Base-by-base conservation (phyloP, 306 rosid genomes). In the Nissolia schottii region DNA sequence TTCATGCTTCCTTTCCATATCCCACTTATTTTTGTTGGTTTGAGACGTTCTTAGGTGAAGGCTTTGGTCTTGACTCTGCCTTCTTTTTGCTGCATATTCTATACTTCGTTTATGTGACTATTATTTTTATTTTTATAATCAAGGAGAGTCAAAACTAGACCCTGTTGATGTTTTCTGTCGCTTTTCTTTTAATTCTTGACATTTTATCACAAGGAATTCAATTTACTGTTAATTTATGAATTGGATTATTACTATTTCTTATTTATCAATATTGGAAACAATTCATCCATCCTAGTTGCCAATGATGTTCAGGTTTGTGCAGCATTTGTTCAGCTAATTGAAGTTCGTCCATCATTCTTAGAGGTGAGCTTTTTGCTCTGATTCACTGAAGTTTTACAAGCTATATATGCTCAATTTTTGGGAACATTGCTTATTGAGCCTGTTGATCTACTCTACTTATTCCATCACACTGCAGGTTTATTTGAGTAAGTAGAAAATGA, bases 291-390 rank as follows among this genome's bases (percentile, higher is more conserved):
- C 67, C 74, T 64, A 35, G 60, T 84, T 80, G 48, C 43, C 35
- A 55, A 20, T 84, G 75, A 78, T 75, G 70, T 77, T 78, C 89
- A 95, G 99, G 99, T 95, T 73, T 85, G 96, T 76, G 82, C 90
- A 16, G 99, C 99, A 78, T 95, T 95, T 55, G 97, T 95, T 69
- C 99, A 95, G 87, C 90, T 95, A 76, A 89, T 92, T 77, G 97
- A 95, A 92, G 96, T 95, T 43, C 93, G 84, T 59, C 92, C 97
- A 0, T 85, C 96, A 66, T 83, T 89, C 93, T 88, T 95, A 83
- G 92, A 95, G 99, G 99, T 94, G 45, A 32, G 84, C 31, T 23
- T 79, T 59, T 73, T 66, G 66, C 64, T 70, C 54, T 57, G 72
- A 12, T 54, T 64, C 45, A 29, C 65, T 70, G 20, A 14, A 25